phyloP scores from a whole-genome alignment of 2,329 filamentous ascomycete genomes.

The Fusarium odoratissimum region DNA sequence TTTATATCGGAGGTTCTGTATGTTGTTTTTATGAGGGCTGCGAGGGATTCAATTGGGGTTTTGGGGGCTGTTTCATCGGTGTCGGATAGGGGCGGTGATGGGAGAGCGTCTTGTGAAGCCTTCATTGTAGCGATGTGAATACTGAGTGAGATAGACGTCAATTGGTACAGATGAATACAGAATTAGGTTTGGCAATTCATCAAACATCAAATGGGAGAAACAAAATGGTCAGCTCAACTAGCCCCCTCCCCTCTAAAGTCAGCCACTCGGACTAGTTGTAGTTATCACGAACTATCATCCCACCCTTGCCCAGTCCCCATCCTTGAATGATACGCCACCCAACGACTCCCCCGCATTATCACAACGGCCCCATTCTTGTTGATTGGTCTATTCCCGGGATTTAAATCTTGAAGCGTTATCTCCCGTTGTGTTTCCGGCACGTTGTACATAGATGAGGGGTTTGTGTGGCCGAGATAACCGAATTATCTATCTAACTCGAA shows the following conservation, averaged over 20 bases:
- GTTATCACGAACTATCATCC: conserved; percentile 2
- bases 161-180: background rate
- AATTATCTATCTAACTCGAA: background rate
- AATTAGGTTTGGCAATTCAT: accelerated
- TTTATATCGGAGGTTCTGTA: background rate
- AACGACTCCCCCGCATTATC: background rate
- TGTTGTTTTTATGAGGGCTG: background rate
- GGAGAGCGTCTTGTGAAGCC: background rate
- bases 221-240: background rate
- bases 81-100: conserved; percentile 1
- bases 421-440: background rate
- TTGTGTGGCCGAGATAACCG: background rate
- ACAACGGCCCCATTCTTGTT: background rate
- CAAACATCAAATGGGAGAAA: background rate
- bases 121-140: background rate
- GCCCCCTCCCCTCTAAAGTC: background rate
- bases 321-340: background rate
- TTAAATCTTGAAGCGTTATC: background rate
- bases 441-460: background rate
- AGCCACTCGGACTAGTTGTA: conserved; percentile 4
- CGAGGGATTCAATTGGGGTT: background rate
- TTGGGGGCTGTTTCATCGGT: background rate
- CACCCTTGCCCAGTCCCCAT: background rate
- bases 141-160: background rate
- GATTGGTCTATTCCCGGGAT: background rate